Conservation (phyloP, 345 rosid genomes). For the Gossypium mustelinum region DNA sequence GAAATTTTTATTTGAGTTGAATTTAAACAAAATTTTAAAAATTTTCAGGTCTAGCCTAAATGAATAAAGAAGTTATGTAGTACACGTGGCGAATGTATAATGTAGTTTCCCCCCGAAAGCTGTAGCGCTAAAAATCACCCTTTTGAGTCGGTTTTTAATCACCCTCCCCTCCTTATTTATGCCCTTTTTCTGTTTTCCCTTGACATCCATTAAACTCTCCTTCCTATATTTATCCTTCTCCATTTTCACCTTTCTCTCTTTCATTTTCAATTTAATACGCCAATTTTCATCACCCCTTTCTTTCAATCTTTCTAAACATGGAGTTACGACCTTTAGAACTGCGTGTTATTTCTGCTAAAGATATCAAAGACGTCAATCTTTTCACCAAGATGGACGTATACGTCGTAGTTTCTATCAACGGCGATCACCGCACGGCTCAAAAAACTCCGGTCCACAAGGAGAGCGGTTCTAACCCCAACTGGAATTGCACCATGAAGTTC, state of each 20-base stretch:
- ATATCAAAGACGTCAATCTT: conserved; percentile 36
- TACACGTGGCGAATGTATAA: too few species aligned
- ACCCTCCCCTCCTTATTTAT: too few species aligned
- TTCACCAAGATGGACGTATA: conserved; percentile 51
- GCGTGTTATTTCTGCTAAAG: conserved; percentile 31
- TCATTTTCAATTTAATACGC: neutral
- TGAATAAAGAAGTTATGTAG: too few species aligned
- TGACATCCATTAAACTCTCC: too few species aligned
- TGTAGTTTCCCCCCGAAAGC: too few species aligned
- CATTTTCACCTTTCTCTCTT: neutral
- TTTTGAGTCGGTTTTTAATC: too few species aligned
- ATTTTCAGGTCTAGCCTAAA: too few species aligned
- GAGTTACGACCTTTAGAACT: conserved; percentile 41
- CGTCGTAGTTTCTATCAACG: conserved; percentile 33
- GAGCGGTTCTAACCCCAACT: conserved; percentile 33
- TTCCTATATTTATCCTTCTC: neutral
- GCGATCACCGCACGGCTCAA: conserved; percentile 28
- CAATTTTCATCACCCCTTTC: too few species aligned
- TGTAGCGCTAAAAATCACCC: too few species aligned
- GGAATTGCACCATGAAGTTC: conserved; percentile 39
- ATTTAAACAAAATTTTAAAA: too few species aligned
- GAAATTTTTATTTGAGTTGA: too few species aligned
- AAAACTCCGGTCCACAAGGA: conserved; percentile 35
- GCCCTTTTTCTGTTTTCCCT: too few species aligned
- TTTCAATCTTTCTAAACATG: conserved; percentile 19